Base-by-base conservation (phyloP, 805 yeast species). In the Pichia ethanolica region DNA sequence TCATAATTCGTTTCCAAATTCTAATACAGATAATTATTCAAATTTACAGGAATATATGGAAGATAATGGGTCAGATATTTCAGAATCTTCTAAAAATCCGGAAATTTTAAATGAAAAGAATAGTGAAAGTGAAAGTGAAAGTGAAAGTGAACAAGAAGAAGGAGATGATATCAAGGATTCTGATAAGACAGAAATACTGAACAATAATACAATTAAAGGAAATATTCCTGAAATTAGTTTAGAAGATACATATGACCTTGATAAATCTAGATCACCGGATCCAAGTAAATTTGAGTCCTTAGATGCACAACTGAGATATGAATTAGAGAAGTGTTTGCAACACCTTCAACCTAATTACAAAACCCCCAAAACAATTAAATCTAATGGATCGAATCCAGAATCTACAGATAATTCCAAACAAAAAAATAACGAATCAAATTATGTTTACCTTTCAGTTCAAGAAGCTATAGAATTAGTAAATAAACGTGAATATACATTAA, bases 381-480 rank as follows among this genome's bases (percentile, higher is more conserved):
- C 37, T 14, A 33, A 28, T 13, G 9, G 27, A 33, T 5, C 6
- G 12, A 11, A 27, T 4, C 9, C 20, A 1, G 28, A n/a, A 28
- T 25, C 13, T 32, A 7, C 12, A 34, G 13, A 9, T 34, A 12
- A 13, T 34, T 12, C 42, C 13, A 8, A 35, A 48, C n/a, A 44
- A 27, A 25, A 39, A 32, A 27, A 44, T n/a, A 30, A 44, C n/a
- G 35, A 39, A 27, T 7, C 42, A 35, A 43, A 20, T 5, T 37
- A 47, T 11, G 45, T 42, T 13, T 42, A 47, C n/a, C 44, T 59
- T 9, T 42, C 61, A 6, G 55, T 57, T 12, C 59, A 59, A 26
- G 63, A 60, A 7, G 48, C 67, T 27, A 54, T 65, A n/a, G 39
- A 47, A 3, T 53, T 60, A 47, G 45, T 62, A 5, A 55, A 60